Percentiles rank a stretch among this genome's conserved stretches.
Conservation (phyloP, 2,329 filamentous ascomycete species). For the Colletotrichum trifolii region DNA sequence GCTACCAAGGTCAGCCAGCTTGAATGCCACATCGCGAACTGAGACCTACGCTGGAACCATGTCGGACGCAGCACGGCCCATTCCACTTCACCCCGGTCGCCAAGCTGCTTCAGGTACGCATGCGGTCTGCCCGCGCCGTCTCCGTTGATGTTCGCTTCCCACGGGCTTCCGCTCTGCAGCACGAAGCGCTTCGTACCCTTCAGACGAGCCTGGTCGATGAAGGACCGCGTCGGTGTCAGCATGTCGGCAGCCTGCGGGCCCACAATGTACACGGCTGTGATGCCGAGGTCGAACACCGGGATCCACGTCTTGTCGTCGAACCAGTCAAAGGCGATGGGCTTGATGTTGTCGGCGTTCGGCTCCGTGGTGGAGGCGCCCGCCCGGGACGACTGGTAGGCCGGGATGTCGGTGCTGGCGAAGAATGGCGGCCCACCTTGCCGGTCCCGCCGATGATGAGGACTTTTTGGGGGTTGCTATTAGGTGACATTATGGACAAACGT, state of each 20-base stretch:
- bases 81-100: constrained; percentile 47
- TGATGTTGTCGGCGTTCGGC: constrained; percentile 28
- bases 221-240: constrained; percentile 48
- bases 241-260: constrained; percentile 48
- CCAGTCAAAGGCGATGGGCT: constrained; percentile 57
- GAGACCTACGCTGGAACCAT: constrained; percentile 58
- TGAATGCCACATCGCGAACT: neutral
- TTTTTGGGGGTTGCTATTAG: neutral
- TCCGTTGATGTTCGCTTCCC: constrained; percentile 47
- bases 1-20: neutral
- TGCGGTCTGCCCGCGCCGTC: constrained; percentile 50
- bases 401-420: constrained; percentile 44
- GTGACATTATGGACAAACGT: neutral
- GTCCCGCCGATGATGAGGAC: constrained; percentile 58
- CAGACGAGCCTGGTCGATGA: constrained; percentile 53
- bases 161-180: constrained; percentile 51
- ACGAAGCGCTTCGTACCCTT: constrained; percentile 56
- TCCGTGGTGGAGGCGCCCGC: constrained; percentile 39
- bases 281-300: constrained; percentile 43
- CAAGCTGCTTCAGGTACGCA: constrained; percentile 51
- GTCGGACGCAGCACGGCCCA: constrained; percentile 57
- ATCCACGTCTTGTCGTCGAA: constrained; percentile 52
- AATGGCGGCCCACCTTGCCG: constrained; percentile 55
- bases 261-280: constrained; percentile 52
- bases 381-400: constrained; percentile 52